Evolutionary conservation across 2,329 filamentous ascomycete genomes (phyloP).

Genomic region (Gremmenia infestans): DNA sequence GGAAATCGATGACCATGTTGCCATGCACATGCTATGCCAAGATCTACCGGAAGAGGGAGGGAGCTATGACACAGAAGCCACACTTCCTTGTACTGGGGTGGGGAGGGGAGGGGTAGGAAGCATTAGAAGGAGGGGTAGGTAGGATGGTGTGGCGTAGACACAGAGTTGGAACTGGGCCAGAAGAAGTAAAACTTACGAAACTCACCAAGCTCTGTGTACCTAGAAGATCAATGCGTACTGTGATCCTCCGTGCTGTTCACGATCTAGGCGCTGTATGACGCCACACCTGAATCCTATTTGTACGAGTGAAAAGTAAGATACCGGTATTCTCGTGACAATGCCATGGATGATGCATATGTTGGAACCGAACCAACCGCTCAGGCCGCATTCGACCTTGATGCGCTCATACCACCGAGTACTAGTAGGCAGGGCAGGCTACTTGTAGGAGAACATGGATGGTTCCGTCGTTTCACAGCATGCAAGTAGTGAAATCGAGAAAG

Average conservation of each 20-base stretch:
- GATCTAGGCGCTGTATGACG: background rate
- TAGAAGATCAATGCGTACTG: background rate
- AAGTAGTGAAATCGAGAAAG: background rate
- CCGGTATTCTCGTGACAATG: background rate
- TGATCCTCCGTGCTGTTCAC: background rate
- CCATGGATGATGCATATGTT: background rate
- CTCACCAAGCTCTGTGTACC: background rate
- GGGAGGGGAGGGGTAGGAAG: slow-evolving; percentile 1
- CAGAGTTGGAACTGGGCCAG: background rate
- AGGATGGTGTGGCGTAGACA: slow-evolving; percentile 5
- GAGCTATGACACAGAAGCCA: slow-evolving; percentile 9
- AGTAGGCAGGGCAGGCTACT: background rate
- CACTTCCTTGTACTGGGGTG: background rate
- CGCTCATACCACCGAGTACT: background rate
- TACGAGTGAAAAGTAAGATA: background rate
- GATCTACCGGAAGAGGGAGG: background rate
- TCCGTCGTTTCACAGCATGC: background rate
- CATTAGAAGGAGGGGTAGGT: background rate
- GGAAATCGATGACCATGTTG: slow-evolving; percentile 6
- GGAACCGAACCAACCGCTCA: background rate
- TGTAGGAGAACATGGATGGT: background rate
- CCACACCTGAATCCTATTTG: background rate
- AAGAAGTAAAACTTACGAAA: background rate
- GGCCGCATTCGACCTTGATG: background rate
- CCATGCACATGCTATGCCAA: no score